These are phyloP conservation scores for Magnolia officinalis DNA, from an alignment of 164 flowering plant species.

Conservation along the genomic window DNA sequence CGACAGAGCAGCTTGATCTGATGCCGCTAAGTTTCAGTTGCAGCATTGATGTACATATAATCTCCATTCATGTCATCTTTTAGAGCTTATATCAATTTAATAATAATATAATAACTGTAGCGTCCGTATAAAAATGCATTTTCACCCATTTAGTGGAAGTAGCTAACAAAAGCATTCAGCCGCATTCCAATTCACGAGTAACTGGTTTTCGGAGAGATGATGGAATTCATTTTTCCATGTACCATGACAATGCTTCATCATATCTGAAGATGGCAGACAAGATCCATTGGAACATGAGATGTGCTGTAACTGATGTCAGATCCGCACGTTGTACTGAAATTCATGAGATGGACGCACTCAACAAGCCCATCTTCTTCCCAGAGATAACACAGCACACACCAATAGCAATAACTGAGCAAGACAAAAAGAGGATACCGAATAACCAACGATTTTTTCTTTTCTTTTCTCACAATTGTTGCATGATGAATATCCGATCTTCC, in stretches of 20 bases:
- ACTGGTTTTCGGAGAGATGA: constrained; percentile 56
- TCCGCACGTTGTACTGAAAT: neutral
- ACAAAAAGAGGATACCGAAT: neutral
- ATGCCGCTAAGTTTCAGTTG: neutral
- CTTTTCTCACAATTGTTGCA: neutral
- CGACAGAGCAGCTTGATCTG: constrained; percentile 42
- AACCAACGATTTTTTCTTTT: neutral
- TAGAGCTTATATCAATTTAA: neutral
- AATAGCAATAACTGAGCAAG: constrained; percentile 67
- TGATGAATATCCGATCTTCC: neutral
- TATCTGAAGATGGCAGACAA: constrained; percentile 49
- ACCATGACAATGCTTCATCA: constrained; percentile 86
- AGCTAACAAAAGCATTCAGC: constrained; percentile 26
- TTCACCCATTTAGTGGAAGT: neutral
- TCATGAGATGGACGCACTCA: constrained; percentile 22
- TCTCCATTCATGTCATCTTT: neutral
- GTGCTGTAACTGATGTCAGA: neutral
- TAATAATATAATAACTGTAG: neutral
- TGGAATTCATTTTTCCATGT: constrained; percentile 76
- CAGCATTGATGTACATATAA: neutral
- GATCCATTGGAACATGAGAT: constrained; percentile 1
- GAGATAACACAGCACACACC: constrained; percentile 32
- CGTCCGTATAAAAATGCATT: neutral
- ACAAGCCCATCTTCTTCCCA: constrained; percentile 90
- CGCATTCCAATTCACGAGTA: constrained; percentile 87